A percentile compares a stretch with the other conserved stretches of the same genome.
phyloP scores from a whole-genome alignment of 1,284 basidiomycete genomes.

The Pseudozyma tsukubaensis region DNA sequence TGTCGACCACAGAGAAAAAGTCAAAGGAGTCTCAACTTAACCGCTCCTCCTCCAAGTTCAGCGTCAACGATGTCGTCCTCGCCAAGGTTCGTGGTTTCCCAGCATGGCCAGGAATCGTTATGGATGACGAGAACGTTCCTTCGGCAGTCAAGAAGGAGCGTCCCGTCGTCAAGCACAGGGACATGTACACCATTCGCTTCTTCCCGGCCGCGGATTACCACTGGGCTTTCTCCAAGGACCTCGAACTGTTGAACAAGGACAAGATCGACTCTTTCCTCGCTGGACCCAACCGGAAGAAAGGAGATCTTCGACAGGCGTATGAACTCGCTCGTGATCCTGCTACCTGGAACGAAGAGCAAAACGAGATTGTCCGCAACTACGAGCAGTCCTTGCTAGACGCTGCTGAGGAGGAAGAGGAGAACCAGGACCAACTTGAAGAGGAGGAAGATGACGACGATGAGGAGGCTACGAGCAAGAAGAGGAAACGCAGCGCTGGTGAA shows the following conservation, averaged over 20 bases:
- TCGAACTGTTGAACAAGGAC: conserved; percentile 80
- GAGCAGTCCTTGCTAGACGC: conserved; percentile 74
- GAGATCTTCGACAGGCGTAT: conserved; percentile 83
- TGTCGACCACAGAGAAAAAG: conserved; percentile 48
- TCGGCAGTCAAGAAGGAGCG: conserved; percentile 76
- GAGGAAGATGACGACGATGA: conserved; percentile 79
- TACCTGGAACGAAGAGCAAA: conserved; percentile 69
- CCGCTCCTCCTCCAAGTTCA: conserved; percentile 40
- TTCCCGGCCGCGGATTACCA: conserved; percentile 90
- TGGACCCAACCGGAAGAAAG: conserved; percentile 79
- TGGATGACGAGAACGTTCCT: conserved; percentile 78
- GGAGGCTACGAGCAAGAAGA: conserved; percentile 69
- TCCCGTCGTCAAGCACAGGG: conserved; percentile 77
- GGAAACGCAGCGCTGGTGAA: conserved; percentile 32
- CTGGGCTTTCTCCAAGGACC: conserved; percentile 85
- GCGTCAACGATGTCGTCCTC: conserved; percentile 82
- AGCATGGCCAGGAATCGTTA: conserved; percentile 89
- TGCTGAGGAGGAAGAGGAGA: conserved; percentile 71
- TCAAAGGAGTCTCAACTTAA: conserved; percentile 45
- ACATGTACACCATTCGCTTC: conserved; percentile 83
- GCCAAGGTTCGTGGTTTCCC: conserved; percentile 93
- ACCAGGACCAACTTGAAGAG: conserved; percentile 71
- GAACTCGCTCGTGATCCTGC: conserved; percentile 82
- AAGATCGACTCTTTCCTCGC: conserved; percentile 86
- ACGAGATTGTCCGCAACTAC: conserved; percentile 48